Base-by-base conservation (phyloP, 345 rosid genomes). In the Bretschneidera sinensis region DNA sequence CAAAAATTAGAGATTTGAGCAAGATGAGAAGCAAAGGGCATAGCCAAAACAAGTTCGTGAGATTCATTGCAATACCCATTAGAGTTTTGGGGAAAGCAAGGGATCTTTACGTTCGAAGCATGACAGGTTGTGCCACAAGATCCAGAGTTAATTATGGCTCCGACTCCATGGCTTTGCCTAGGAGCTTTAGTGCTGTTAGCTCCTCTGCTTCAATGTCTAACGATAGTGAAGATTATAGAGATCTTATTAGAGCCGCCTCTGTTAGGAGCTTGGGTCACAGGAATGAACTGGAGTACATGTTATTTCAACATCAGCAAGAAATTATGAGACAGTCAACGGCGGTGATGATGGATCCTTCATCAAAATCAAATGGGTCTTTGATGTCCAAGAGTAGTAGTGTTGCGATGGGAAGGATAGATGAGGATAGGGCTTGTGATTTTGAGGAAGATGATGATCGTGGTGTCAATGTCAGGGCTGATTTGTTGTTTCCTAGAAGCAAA, bases 31-130 rank as follows among this genome's bases (percentile, higher is more conserved):
- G 48, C 24, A 69, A 73, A 60, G 56, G 45, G 51, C 70, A 61
- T 25, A 78, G 43, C 60, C 76, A 58, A 0, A 82, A 43, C 85
- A 75, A 66, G 74, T 78, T 89, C 72, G 24, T 83, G 71, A 68
- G 81, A 45, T 60, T 86, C 54, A 60, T 82, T 58, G 55, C 68
- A 18, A 18, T 66, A 17, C 96, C 96, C 2, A 2, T 82, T 0
- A 70, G 79, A 64, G 82, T 74, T 19, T 61, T 89, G 13, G 49
- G 77, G 58, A 83, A 74, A 51, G 97, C 97, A 0, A 71, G 85
- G 56, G 96, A 89, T 51, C 35, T 83, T 21, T 89, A 89, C 71
- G 95, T 86, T 0, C 78, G 76, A 31, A 83, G 88, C 84, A 61
- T 89, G 64, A 78, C 73, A 1, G 68, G 81, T 6, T 81, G 76